Evolutionary conservation across 805 yeast species (phyloP), one percentile per base, ranked within the genome.

Genomic region (Ogataea wickerhamii): DNA sequence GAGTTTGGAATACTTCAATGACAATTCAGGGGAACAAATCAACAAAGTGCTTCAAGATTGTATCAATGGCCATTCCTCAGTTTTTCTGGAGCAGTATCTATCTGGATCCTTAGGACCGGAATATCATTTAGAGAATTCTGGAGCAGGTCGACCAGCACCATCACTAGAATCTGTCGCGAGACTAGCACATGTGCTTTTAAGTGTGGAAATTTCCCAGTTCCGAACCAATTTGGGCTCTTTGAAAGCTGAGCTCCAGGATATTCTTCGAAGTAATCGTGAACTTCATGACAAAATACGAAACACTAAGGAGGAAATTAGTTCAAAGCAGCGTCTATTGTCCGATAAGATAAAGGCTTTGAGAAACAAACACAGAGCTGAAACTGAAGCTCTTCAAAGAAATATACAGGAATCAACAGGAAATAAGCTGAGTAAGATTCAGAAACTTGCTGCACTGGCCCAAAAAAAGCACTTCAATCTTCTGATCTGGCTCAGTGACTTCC

Each of bases 161-260:
- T 52, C 60, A 2, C 20, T 37, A 4, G 55, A 47, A 7, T 45
- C 63, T 1, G 45, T 53, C 5, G 59, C 62, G 1, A 45, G 56
- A 31, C 38, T 63, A 32, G 56, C 66, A 1, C 56, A 56, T 32
- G 56, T 59, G 52, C 41, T 63, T 10, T 32, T 61, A 32, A 55
- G 48, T 28, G 58, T 61, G 19, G 63, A 59, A 30, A 43, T 49
- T 4, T 14, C 51, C 5, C 50, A 49, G 26, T 39, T 31, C 13
- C 48, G 41, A 30, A 48, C 41, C 18, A 44, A 43, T 14, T 27
- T 55, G 18, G 32, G 43, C 11, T 34, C 19, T 13, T 23, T 45
- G 32, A 36, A 33, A 8, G 16, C n/a, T 3, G 40, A 36, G 13
- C 29, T 48, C 18, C 25, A 43, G 13, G 32, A 35, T 10, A 41